Evolutionary conservation across 306 rosid species (phyloP).

Genomic region (Sophora flavescens): DNA sequence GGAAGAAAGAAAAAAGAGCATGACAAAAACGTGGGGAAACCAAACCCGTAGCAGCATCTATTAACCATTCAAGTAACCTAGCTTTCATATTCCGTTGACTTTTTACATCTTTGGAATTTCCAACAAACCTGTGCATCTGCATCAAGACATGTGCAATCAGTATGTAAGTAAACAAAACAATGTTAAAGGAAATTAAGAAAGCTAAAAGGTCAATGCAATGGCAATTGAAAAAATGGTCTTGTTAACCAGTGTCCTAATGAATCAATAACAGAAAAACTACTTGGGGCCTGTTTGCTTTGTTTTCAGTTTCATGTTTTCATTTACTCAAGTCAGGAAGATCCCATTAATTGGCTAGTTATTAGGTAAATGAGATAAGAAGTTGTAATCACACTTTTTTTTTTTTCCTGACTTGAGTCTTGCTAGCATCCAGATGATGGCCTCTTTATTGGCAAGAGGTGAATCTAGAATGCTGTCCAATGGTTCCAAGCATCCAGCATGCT

Average conservation of each 20-base stretch:
- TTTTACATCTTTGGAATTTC: slow-evolving; percentile 57
- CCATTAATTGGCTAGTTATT: slow-evolving; percentile 7
- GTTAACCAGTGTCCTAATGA: too few relatives aligned
- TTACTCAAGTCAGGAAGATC: slow-evolving; percentile 7
- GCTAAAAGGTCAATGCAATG: slow-evolving; percentile 23
- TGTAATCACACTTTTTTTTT: slow-evolving; percentile 49
- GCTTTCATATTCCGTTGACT: slow-evolving; percentile 56
- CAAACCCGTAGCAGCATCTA: slow-evolving; percentile 53
- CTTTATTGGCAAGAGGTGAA: slow-evolving; percentile 80
- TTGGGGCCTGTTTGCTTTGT: too few relatives aligned
- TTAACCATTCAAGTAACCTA: slow-evolving; percentile 51
- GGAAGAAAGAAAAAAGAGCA: slow-evolving; percentile 23
- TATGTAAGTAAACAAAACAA: slow-evolving; percentile 21
- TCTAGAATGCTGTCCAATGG: slow-evolving; percentile 73
- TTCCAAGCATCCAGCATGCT: slow-evolving; percentile 80
- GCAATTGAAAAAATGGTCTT: slow-evolving; percentile 12
- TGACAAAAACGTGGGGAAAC: slow-evolving; percentile 41
- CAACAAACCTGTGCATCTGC: slow-evolving; percentile 59
- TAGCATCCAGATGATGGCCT: slow-evolving; percentile 41
- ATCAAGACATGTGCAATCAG: slow-evolving; percentile 24
- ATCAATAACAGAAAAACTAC: too few relatives aligned
- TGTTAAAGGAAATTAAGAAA: background rate
- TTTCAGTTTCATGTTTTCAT: too few relatives aligned
- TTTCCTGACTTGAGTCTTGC: slow-evolving; percentile 13
- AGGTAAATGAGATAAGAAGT: slow-evolving; percentile 29